Conservation (phyloP, 805 yeast genomes). For the Cyberlindnera euphorbiiphila region DNA sequence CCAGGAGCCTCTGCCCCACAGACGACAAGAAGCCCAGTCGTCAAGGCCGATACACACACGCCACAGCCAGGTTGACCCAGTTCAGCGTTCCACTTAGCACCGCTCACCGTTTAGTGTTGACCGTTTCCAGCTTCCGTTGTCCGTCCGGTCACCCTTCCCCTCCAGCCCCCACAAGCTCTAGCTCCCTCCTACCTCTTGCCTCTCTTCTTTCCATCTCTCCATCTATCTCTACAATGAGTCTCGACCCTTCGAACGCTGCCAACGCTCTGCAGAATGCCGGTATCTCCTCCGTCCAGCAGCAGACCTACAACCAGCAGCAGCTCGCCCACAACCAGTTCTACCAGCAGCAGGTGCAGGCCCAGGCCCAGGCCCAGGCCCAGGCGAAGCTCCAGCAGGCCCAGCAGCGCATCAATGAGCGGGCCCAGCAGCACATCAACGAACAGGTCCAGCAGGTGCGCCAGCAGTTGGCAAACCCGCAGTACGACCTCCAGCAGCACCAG, state of each 20-base stretch:
- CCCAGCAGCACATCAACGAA: constrained; percentile 20
- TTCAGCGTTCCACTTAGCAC: neutral
- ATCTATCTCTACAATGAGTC: constrained; percentile 6
- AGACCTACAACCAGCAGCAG: constrained; percentile 20
- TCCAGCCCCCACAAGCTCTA: too few relatives aligned
- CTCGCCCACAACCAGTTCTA: constrained; percentile 18
- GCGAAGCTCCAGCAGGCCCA: constrained; percentile 20
- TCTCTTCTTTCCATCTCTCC: neutral
- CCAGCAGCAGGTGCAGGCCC: constrained; percentile 21
- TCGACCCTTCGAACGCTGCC: constrained; percentile 19
- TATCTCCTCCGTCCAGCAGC: constrained; percentile 14
- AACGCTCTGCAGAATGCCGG: constrained; percentile 23
- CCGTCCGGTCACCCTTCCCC: too few relatives aligned
- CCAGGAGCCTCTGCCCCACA: neutral
- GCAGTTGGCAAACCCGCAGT: constrained; percentile 10
- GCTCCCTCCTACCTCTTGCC: neutral
- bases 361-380: constrained; percentile 17
- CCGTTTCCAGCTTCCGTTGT: too few relatives aligned
- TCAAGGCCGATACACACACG: neutral
- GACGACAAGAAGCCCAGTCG: too few relatives aligned
- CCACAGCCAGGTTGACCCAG: too few relatives aligned
- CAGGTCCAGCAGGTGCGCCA: constrained; percentile 22
- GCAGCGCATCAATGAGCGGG: constrained; percentile 17
- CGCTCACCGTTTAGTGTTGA: too few relatives aligned
- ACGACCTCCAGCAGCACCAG: constrained; percentile 14